Evolutionary conservation across 2,329 filamentous ascomycete genomes (phyloP).

Genomic region (Aspergillus ibericus): DNA sequence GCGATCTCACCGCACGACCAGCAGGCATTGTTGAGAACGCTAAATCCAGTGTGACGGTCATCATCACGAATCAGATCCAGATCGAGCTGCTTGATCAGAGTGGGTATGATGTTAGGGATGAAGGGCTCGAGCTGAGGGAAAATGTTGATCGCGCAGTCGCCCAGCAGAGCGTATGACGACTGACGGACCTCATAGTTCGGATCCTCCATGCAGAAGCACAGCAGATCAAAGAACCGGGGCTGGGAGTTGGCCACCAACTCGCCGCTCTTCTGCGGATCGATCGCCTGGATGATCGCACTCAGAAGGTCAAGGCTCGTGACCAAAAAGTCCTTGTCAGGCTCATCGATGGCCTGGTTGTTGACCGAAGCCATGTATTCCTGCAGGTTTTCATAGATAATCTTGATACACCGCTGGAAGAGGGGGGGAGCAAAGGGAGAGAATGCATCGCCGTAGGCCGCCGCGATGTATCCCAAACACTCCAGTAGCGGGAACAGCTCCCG

Average conservation of each 20-base stretch:
- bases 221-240: conserved; percentile 83
- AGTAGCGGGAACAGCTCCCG: conserved; percentile 90
- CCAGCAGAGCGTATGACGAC: conserved; percentile 90
- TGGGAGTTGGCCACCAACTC: conserved; percentile 74
- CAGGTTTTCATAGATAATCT: conserved; percentile 88
- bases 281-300: conserved; percentile 88
- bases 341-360: conserved; percentile 67
- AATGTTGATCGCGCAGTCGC: conserved; percentile 91
- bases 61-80: conserved; percentile 74
- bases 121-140: conserved; percentile 77
- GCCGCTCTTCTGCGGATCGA: conserved; percentile 71
- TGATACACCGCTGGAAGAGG: conserved; percentile 84
- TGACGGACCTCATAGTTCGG: conserved; percentile 88
- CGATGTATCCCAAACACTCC: conserved; percentile 95
- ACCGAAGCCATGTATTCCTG: conserved; percentile 73
- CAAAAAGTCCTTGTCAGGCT: conserved; percentile 93
- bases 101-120: conserved; percentile 69
- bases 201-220: conserved; percentile 91
- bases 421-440: conserved; percentile 84
- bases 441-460: conserved; percentile 75
- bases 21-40: conserved; percentile 96
- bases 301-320: conserved; percentile 92
- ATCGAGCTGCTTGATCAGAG: conserved; percentile 85
- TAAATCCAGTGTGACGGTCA: conserved; percentile 80
- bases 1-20: conserved; percentile 95